These are phyloP conservation scores for Hyphopichia khmerensis DNA, from an alignment of 1,139 yeast genomes.

Conservation along the genomic window DNA sequence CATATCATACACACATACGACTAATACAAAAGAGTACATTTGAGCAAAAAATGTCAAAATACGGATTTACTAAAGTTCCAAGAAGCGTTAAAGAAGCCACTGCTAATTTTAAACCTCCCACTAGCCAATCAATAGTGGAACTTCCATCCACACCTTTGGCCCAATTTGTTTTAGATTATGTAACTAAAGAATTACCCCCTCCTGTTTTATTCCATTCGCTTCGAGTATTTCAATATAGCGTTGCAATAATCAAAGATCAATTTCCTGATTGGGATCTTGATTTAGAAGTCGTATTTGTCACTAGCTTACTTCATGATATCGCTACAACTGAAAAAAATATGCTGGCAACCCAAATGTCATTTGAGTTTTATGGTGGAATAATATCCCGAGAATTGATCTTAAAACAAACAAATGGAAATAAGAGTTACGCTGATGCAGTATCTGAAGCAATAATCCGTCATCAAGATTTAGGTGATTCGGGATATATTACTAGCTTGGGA, in stretches of 20 bases:
- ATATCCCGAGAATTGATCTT: constrained; percentile 29
- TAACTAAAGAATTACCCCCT: constrained; percentile 21
- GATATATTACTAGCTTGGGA: constrained; percentile 37
- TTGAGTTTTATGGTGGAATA: constrained; percentile 39
- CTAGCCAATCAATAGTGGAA: constrained; percentile 18
- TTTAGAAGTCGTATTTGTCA: constrained; percentile 28
- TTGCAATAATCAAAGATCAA: constrained; percentile 36
- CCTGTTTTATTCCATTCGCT: constrained; percentile 32
- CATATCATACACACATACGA: too few relatives aligned
- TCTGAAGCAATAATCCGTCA: constrained; percentile 39
- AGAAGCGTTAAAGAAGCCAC: constrained; percentile 29
- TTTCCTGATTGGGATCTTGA: constrained; percentile 37
- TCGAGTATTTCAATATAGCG: constrained; percentile 32
- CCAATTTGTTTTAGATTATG: constrained; percentile 22
- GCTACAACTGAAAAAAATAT: constrained; percentile 37
- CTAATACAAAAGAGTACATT: too few relatives aligned
- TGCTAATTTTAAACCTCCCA: constrained; percentile 26
- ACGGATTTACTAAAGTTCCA: constrained; percentile 33
- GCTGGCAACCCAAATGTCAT: constrained; percentile 36
- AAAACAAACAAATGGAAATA: constrained; percentile 20
- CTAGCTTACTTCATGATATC: constrained; percentile 37
- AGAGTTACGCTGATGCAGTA: constrained; percentile 38
- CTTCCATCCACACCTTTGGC: constrained; percentile 24
- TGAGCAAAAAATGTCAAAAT: constrained; percentile 7
- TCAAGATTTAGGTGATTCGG: constrained; percentile 36